These are phyloP conservation scores for Boletus vinaceobasis DNA, from an alignment of 768 basidiomycete species.

Conservation along the genomic window DNA sequence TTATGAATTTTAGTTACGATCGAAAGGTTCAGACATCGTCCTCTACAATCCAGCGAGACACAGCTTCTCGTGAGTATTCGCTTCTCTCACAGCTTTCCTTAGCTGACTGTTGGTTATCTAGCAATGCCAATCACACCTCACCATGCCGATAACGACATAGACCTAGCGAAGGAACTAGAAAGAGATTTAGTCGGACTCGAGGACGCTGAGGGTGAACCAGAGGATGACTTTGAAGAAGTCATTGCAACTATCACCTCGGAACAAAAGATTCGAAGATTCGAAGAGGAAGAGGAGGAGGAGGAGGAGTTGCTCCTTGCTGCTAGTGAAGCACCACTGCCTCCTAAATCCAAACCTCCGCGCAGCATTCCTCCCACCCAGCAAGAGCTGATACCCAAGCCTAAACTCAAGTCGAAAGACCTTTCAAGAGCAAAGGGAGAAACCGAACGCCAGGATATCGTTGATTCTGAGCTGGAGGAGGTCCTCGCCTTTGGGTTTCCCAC, in stretches of 20 bases:
- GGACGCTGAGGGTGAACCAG: constrained; percentile 39
- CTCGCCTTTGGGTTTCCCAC: constrained; percentile 49
- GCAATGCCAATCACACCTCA: constrained; percentile 18
- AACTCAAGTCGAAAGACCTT: constrained; percentile 23
- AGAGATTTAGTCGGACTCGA: constrained; percentile 27
- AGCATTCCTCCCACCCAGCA: constrained; percentile 22
- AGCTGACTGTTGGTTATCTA: constrained; percentile 8
- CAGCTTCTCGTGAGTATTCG: constrained; percentile 22
- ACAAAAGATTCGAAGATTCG: constrained; percentile 32
- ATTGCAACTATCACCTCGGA: constrained; percentile 28
- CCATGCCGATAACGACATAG: constrained; percentile 27
- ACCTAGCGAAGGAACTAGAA: constrained; percentile 30
- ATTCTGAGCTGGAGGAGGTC: constrained; percentile 41
- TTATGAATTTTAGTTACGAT: constrained; percentile 52
- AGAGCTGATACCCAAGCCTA: constrained; percentile 23
- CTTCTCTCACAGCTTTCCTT: neutral
- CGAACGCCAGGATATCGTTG: constrained; percentile 14
- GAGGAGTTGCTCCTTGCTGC: constrained; percentile 31
- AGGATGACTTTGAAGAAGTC: constrained; percentile 45
- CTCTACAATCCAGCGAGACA: constrained; percentile 15
- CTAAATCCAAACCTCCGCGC: constrained; percentile 33
- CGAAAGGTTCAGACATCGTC: constrained; percentile 36
- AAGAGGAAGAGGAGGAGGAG: constrained; percentile 29
- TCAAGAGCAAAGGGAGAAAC: constrained; percentile 23
- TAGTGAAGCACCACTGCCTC: constrained; percentile 14